Evolutionary conservation across 192 early-diverging fungal species (phyloP), one percentile per base, ranked within the genome.

Genomic region (Glomus cerebriforme): DNA sequence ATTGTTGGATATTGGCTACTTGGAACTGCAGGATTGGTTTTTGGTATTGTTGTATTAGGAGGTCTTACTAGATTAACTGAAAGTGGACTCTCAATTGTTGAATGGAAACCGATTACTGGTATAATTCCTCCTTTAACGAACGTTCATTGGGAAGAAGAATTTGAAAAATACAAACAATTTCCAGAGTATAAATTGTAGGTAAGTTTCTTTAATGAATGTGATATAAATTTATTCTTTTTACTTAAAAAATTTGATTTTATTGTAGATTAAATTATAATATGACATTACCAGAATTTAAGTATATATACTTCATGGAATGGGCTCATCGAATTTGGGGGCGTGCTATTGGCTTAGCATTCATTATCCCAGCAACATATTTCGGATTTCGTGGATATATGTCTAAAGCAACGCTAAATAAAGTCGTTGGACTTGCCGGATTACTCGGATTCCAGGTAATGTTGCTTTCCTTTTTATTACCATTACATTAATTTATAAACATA

Each of bases 291-390:
- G 96, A 99, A 82, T 98, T 99, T 88, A 98, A 99, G 86, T 91
- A 86, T 71, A 99, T 98, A 77, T 99, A 96, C 84, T 98, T 95
- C 85, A 95, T 95, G 91, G 97, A 99, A 86, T 98, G 98, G 97
- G 92, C 92, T 68, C 97, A 99, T 81, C 91, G 98, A 80, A 97
- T 97, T 87, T 86, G 93, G 59, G 98, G 97, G n/a, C 88, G 97
- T 3, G 89, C 93, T 65, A 98, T 99, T 82, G 97, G 97, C 15
- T 84, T 94, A 7, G 87, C 92, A 0, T 96, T 97, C 74, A 85
- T 97, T 79, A 70, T 98, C 7, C 98, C 98, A 24, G 93, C 92
- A 9, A 86, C 92, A 7, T 97, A 92, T 83, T 98, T 99, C 91
- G 91, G 90, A 24, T 82, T 87, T 43, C 88, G 90, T 58, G 95